Percentiles rank a stretch among this genome's conserved stretches.
Evolutionary conservation across 2,329 filamentous ascomycete genomes (phyloP).

Genomic region (Dothistroma pini): DNA sequence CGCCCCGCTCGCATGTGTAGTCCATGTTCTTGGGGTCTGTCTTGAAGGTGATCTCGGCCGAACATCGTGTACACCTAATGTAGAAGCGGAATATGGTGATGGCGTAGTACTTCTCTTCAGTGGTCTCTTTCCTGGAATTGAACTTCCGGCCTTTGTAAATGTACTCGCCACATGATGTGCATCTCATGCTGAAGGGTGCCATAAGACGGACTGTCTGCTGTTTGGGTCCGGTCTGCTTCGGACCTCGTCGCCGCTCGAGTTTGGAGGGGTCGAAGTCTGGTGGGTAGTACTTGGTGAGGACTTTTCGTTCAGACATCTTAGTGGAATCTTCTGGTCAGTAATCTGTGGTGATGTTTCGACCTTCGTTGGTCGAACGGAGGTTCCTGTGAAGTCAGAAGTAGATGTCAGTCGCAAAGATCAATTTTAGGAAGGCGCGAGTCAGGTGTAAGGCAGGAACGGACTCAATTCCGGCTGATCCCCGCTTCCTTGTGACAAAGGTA

Average conservation of each 20-base stretch:
- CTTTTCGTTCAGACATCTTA: slow-evolving; percentile 81
- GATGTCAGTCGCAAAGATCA: not conserved
- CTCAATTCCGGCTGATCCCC: not conserved
- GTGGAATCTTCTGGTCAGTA: not conserved
- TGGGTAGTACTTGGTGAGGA: slow-evolving; percentile 64
- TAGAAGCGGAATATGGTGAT: slow-evolving; percentile 90
- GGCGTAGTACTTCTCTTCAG: slow-evolving; percentile 81
- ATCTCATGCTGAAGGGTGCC: slow-evolving; percentile 81
- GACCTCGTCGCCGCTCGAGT: slow-evolving; percentile 62
- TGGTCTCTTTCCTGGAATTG: slow-evolving; percentile 90
- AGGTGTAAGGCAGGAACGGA: not conserved
- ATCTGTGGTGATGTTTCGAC: not conserved
- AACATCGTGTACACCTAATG: slow-evolving; percentile 76
- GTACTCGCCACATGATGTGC: slow-evolving; percentile 68
- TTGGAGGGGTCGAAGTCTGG: slow-evolving; percentile 87
- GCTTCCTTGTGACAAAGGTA: slow-evolving; percentile 9
- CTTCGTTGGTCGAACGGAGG: not conserved
- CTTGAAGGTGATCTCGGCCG: slow-evolving; percentile 82
- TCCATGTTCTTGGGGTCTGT: slow-evolving; percentile 96
- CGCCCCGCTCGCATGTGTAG: slow-evolving; percentile 75
- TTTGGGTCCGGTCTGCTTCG: slow-evolving; percentile 71
- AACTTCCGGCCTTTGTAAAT: slow-evolving; percentile 94
- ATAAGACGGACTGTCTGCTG: slow-evolving; percentile 86
- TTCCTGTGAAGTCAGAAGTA: not conserved
- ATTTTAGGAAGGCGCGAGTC: slow-evolving; percentile 6